Base-by-base conservation (phyloP, 129 eudicot species). In the Mikania micrantha region DNA sequence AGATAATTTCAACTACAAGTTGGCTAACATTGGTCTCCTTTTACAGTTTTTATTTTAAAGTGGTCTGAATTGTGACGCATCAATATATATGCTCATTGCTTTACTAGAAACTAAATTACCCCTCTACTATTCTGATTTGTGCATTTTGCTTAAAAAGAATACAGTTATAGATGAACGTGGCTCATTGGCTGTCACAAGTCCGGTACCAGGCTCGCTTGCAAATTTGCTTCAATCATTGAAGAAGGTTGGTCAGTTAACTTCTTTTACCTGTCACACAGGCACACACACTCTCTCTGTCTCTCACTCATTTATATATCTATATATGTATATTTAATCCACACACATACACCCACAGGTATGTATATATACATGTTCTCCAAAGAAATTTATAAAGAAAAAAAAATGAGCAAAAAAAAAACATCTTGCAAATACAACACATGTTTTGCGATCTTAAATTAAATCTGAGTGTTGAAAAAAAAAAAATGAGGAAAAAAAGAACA, bases 181-280 rank as follows among this genome's bases (percentile, higher is more conserved):
- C 44, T 92, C 98, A 9, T 92, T 92, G 69, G 84, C 95, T 60
- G 95, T 92, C 69, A 34, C 81, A 63, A 92, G 91, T 72, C 95
- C 91, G 21, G 58, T 78, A 41, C 96, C 98, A 49, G 95, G 98
- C 32, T 80, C 81, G 13, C 95, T 92, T 84, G 80, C 85, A 74
- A 81, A 61, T 50, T 71, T 88, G 64, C 82, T 92, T 56, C 81
- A 64, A 60, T 82, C 85, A 2, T 31, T 88, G 15, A 82, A 81
- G 71, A 88, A 83, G 96, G 98, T 91, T 71, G 32, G 84, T 66
- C 48, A 42, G 32, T 35, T 71, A 41, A 25, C 41, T 70, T 35
- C 25, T 65, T 80, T 50, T 20, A 45, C 40, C 20, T 74, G 10
- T 27, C 19, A 9, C 27, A 9, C 44, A 17, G 25, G 17, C 50